A percentile compares a stretch with the other conserved stretches of the same genome.
Evolutionary conservation across 495 filamentous ascomycete species (phyloP).

Genomic region (Hypoxylon intermedium): DNA sequence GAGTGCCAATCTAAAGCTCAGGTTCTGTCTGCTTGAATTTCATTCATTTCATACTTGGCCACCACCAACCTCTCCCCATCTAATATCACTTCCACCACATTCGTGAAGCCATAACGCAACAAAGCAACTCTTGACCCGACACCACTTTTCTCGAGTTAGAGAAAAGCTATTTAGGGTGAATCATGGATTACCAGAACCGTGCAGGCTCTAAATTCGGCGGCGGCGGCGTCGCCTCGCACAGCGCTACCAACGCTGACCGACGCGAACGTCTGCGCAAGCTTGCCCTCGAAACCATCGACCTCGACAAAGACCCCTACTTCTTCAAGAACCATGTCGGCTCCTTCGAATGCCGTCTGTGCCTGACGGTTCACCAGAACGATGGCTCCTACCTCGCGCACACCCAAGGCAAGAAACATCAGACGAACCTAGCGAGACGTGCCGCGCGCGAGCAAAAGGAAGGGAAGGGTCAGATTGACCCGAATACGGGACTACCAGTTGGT

Average conservation of each 20-base stretch:
- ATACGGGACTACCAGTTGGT: conserved; percentile 77
- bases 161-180: background rate
- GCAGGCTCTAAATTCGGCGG: conserved; percentile 98
- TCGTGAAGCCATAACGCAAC: background rate
- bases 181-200: conserved; percentile 81
- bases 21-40: no score
- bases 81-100: no score
- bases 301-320: conserved; percentile 99
- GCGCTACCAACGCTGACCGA: conserved; percentile 93
- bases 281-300: conserved; percentile 96
- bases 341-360: conserved; percentile 96
- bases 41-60: no score
- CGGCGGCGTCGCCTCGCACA: conserved; percentile 92
- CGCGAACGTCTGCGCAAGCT: conserved; percentile 97
- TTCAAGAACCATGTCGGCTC: conserved; percentile 99
- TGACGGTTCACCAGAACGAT: conserved; percentile 99
- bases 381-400: conserved; percentile 99
- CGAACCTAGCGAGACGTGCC: conserved; percentile 95
- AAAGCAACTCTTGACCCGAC: background rate
- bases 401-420: conserved; percentile 98
- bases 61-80: no score
- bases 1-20: background rate
- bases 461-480: conserved; percentile 72
- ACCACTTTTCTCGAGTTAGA: background rate
- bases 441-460: conserved; percentile 93